phyloP scores from a whole-genome alignment of 495 filamentous ascomycete species.

The Neurospora sp. region DNA sequence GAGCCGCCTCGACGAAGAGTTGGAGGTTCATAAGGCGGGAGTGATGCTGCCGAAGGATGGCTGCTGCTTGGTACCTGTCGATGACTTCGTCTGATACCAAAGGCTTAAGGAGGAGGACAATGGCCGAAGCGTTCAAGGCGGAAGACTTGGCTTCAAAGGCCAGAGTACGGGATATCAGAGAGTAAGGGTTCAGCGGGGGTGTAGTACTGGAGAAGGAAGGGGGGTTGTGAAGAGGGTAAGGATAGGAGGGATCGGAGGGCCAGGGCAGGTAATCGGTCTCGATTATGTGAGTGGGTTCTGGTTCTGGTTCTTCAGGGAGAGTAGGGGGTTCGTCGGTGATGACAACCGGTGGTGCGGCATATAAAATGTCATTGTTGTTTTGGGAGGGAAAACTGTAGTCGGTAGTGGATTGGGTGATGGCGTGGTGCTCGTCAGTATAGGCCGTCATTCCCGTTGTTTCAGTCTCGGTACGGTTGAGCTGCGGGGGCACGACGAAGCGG shows the following conservation, averaged over 20 bases:
- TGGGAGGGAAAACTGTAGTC: conserved; percentile 24
- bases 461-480: conserved; percentile 24
- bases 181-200: conserved; percentile 36
- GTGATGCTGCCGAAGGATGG: conserved; percentile 56
- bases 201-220: conserved; percentile 4
- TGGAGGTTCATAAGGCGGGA: conserved; percentile 51
- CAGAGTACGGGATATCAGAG: conserved; percentile 36
- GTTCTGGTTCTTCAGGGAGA: neutral
- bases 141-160: conserved; percentile 36
- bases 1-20: conserved; percentile 56
- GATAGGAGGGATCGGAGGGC: conserved; percentile 37
- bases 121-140: conserved; percentile 38
- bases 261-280: conserved; percentile 41
- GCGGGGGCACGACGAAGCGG: conserved; percentile 9
- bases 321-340: neutral
- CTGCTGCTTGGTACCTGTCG: conserved; percentile 36
- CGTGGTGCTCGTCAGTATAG: conserved; percentile 34
- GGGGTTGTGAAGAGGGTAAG: conserved; percentile 19
- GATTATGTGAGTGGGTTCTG: conserved; percentile 22
- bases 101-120: conserved; percentile 42
- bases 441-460: conserved; percentile 16
- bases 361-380: conserved; percentile 12
- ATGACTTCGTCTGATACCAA: conserved; percentile 38
- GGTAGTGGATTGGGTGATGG: conserved; percentile 34
- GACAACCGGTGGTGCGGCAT: neutral